Evolutionary conservation across 371 early-diverging fungal species (phyloP), one percentile per base, ranked within the genome.

Genomic region (Ordospora colligata): DNA sequence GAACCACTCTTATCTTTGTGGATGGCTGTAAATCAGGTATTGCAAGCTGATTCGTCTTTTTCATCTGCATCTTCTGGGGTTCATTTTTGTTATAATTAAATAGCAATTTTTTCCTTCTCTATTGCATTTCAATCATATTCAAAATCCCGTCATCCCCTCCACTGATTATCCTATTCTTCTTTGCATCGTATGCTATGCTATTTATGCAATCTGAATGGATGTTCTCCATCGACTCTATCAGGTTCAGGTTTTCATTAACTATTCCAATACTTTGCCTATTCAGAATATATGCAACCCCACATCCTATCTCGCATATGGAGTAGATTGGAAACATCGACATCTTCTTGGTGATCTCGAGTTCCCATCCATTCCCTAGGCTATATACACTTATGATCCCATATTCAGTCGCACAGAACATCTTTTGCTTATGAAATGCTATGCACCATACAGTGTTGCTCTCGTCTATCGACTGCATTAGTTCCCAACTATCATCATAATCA

Each of bases 361-460:
- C 40, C 75, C 75, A 81, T 49, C 69, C 75, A 21, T 64, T 63
- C 62, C 63, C 54, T 5, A 75, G 53, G 1, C 21, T 32, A 52
- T 81, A 76, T 17, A 67, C 7, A 19, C 12, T 45, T 32, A 82
- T 74, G 10, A 44, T 45, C n/a, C 82, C 82, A 10, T 69, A n/a
- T 17, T 76, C 78, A 19, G 50, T 63, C 43, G 70, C 43, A n/a
- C 64, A 47, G 32, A 58, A 25, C 77, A 82, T 73, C 14, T 19
- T 62, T 1, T 63, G 43, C 9, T 62, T 47, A 5, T 68, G 17
- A 21, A 80, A 53, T n/a, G 54, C 23, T 2, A 80, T 32, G 46
- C 65, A 54, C 82, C 82, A 82, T 3, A 82, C 72, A 17, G 80
- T 82, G 21, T 40, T 37, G 21, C 54, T 50, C 17, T 44, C 53